phyloP scores from a whole-genome alignment of 345 rosid species.

The Eucalyptus grandis region DNA sequence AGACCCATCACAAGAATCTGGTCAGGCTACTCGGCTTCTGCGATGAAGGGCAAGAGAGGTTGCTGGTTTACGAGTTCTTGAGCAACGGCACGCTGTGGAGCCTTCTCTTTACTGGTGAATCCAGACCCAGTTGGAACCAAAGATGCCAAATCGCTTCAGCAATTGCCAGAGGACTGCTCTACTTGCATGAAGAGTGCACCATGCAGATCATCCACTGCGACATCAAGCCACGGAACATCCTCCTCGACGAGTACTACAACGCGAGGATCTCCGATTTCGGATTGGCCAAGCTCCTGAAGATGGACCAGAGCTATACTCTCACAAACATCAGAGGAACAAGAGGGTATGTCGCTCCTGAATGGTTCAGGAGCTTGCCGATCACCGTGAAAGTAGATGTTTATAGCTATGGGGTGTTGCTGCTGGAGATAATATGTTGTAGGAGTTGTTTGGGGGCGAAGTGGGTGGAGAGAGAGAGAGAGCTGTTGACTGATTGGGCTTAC shows the following conservation, averaged over 20 bases:
- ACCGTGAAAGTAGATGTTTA: slow-evolving; percentile 9
- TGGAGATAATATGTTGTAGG: slow-evolving; percentile 9
- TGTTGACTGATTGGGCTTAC: slow-evolving; percentile 27
- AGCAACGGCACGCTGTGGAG: slow-evolving; percentile 10
- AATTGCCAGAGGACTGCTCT: slow-evolving; percentile 17
- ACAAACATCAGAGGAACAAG: slow-evolving; percentile 13
- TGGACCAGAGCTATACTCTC: not conserved
- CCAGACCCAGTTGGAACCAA: slow-evolving; percentile 5
- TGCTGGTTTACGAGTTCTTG: slow-evolving; percentile 2
- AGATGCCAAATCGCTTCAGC: slow-evolving; percentile 13
- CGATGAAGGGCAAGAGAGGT: no score
- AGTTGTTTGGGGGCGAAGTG: not conserved
- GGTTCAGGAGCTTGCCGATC: slow-evolving; percentile 6
- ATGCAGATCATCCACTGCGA: slow-evolving; percentile 27
- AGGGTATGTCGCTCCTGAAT: slow-evolving; percentile 21
- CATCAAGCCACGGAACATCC: slow-evolving; percentile 27
- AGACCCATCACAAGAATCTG: no score
- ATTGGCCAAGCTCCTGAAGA: slow-evolving; percentile 17
- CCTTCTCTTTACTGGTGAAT: not conserved
- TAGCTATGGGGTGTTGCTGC: slow-evolving; percentile 12
- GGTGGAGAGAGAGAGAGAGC: slow-evolving; percentile 9
- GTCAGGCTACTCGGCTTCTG: no score
- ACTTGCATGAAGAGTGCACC: slow-evolving; percentile 25
- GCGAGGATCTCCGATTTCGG: slow-evolving; percentile 24
- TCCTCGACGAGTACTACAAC: not conserved